Evolutionary conservation across 805 yeast genomes (phyloP).

Genomic region (Lipomyces sp.): DNA sequence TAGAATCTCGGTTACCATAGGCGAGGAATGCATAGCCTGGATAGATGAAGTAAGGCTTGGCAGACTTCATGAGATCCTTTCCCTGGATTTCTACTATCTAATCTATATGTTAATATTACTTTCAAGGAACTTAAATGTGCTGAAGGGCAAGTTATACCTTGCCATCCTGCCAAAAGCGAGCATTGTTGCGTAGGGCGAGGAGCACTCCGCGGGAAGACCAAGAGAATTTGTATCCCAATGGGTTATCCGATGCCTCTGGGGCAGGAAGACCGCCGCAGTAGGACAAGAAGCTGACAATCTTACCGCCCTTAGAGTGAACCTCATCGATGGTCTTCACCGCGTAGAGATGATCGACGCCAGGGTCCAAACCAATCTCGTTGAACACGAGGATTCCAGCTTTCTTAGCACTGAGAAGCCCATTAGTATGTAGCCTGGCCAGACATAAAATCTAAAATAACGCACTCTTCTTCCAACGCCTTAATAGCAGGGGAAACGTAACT

Average conservation of each 20-base stretch:
- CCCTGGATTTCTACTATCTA: slow-evolving; percentile 71
- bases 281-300: slow-evolving; percentile 89
- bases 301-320: slow-evolving; percentile 88
- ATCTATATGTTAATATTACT: background rate
- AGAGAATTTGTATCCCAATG: slow-evolving; percentile 97
- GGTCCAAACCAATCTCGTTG: slow-evolving; percentile 99
- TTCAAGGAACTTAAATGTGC: background rate
- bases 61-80: slow-evolving; percentile 92
- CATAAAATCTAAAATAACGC: background rate
- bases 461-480: slow-evolving; percentile 35
- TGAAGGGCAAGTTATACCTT: slow-evolving; percentile 45
- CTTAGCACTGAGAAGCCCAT: slow-evolving; percentile 51
- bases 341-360: slow-evolving; percentile 97
- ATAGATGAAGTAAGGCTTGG: slow-evolving; percentile 92
- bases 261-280: slow-evolving; percentile 99
- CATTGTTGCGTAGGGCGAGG: slow-evolving; percentile 92
- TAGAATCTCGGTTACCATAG: slow-evolving; percentile 98
- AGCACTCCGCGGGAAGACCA: slow-evolving; percentile 99
- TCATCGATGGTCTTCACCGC: slow-evolving; percentile 98
- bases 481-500: slow-evolving; percentile 75
- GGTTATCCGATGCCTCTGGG: slow-evolving; percentile 96
- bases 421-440: background rate
- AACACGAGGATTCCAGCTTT: slow-evolving; percentile 96
- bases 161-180: slow-evolving; percentile 87
- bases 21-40: slow-evolving; percentile 95